Conservation (phyloP, 1,284 basidiomycete genomes). For the Gomphus bonarii region DNA sequence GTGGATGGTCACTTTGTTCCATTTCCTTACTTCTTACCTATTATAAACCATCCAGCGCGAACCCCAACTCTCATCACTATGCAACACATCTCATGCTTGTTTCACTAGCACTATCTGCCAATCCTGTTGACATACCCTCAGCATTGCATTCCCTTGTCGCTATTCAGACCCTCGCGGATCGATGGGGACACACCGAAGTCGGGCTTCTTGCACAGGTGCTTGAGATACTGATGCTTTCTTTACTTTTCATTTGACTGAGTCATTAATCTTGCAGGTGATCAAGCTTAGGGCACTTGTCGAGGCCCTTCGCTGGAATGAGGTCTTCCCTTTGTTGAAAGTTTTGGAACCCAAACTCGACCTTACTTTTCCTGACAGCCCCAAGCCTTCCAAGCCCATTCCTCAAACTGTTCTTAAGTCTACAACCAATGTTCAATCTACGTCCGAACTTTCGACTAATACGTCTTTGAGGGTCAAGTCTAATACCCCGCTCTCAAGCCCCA, state of each 20-base stretch:
- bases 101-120: not conserved
- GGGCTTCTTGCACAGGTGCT: not conserved
- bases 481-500: constrained; percentile 16
- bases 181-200: constrained; percentile 4
- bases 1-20: not conserved
- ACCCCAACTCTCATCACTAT: constrained; percentile 4
- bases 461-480: constrained; percentile 44
- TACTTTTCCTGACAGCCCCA: not conserved
- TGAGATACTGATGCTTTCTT: not conserved
- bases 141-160: constrained; percentile 5
- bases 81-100: constrained; percentile 8
- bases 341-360: not conserved
- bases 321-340: not conserved
- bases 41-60: not conserved
- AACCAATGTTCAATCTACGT: constrained; percentile 22
- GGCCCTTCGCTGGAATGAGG: not conserved
- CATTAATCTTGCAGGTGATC: not conserved
- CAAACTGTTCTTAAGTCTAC: not conserved
- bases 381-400: not conserved
- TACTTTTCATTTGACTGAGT: not conserved
- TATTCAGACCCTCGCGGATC: not conserved
- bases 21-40: not conserved
- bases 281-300: constrained; percentile 6
- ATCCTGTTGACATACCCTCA: constrained; percentile 4
- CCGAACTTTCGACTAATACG: constrained; percentile 40